Conservation (phyloP, 495 filamentous ascomycete species). For the Filosporella fistucella region DNA sequence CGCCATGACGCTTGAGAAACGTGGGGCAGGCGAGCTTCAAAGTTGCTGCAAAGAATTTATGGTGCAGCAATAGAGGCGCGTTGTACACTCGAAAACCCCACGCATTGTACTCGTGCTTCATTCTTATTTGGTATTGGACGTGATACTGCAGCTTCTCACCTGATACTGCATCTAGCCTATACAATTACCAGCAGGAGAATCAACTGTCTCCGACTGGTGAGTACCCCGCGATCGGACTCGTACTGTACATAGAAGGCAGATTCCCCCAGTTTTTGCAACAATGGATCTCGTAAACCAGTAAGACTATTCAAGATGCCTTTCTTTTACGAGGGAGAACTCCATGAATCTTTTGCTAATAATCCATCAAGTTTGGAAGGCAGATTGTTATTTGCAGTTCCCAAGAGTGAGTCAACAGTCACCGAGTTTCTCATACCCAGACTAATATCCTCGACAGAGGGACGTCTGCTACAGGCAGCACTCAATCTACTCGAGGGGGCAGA, state of each 20-base stretch:
- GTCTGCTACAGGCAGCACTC: slow-evolving; percentile 77
- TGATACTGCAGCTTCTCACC: not conserved
- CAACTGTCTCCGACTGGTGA: not conserved
- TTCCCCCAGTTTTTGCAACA: not conserved
- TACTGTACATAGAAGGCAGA: not conserved
- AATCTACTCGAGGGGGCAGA: slow-evolving; percentile 89
- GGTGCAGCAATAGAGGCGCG: too few relatives aligned
- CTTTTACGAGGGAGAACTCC: slow-evolving; percentile 6
- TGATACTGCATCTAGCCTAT: not conserved
- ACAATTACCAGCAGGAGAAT: not conserved
- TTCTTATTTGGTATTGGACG: slow-evolving; percentile 1
- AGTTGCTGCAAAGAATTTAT: slow-evolving; percentile 7
- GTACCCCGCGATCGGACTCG: slow-evolving; percentile 17
- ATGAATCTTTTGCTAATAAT: slow-evolving; percentile 28
- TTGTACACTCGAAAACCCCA: slow-evolving; percentile 8
- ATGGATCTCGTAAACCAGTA: slow-evolving; percentile 89
- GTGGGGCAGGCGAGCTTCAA: too few relatives aligned
- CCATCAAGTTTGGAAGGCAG: slow-evolving; percentile 76
- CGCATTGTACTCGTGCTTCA: slow-evolving; percentile 1
- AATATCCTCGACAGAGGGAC: slow-evolving; percentile 61
- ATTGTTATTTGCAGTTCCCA: slow-evolving; percentile 93
- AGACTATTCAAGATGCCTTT: slow-evolving; percentile 31
- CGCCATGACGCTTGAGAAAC: too few relatives aligned
- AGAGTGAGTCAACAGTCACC: slow-evolving; percentile 52
- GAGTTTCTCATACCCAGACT: not conserved